These are phyloP conservation scores for Punica granatum DNA, from an alignment of 345 rosid genomes.

Conservation along the genomic window DNA sequence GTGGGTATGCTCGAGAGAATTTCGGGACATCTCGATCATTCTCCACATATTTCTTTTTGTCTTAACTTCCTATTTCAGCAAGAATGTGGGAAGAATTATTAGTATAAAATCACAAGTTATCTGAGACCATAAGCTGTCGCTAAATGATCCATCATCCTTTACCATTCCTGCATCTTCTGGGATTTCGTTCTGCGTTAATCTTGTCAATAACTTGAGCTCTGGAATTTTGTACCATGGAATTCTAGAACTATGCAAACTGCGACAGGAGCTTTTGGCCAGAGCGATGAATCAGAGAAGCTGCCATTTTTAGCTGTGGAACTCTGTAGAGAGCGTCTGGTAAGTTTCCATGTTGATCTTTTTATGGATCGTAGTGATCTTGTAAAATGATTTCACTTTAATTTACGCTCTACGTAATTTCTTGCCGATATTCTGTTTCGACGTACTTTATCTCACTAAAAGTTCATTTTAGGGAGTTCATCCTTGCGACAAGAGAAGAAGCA, in stretches of 20 bases:
- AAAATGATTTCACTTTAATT: not conserved
- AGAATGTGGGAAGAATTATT: not conserved
- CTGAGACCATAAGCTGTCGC: not conserved
- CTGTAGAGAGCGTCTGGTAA: slow-evolving; percentile 87
- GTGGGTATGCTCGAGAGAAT: slow-evolving; percentile 14
- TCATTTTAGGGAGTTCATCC: slow-evolving; percentile 65
- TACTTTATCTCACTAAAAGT: not conserved
- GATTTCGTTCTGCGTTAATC: not conserved
- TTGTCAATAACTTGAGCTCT: not conserved
- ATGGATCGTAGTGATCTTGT: not conserved
- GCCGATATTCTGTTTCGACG: not conserved
- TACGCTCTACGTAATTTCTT: not conserved
- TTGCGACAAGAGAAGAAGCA: slow-evolving; percentile 69
- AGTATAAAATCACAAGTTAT: not conserved
- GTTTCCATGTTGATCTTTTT: slow-evolving; percentile 2
- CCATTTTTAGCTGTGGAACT: slow-evolving; percentile 68
- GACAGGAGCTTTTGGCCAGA: slow-evolving; percentile 82
- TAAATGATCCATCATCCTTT: not conserved
- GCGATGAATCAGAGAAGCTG: slow-evolving; percentile 43
- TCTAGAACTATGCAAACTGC: slow-evolving; percentile 85
- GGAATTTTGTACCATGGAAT: not conserved
- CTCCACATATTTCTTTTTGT: not conserved
- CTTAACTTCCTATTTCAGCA: not conserved
- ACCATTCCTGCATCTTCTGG: too few relatives aligned
- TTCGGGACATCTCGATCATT: not conserved